A percentile compares a stretch with the other conserved stretches of the same genome.
Evolutionary conservation across 2,329 filamentous ascomycete species (phyloP).

Genomic region (Ploettnerulaceae sp.): DNA sequence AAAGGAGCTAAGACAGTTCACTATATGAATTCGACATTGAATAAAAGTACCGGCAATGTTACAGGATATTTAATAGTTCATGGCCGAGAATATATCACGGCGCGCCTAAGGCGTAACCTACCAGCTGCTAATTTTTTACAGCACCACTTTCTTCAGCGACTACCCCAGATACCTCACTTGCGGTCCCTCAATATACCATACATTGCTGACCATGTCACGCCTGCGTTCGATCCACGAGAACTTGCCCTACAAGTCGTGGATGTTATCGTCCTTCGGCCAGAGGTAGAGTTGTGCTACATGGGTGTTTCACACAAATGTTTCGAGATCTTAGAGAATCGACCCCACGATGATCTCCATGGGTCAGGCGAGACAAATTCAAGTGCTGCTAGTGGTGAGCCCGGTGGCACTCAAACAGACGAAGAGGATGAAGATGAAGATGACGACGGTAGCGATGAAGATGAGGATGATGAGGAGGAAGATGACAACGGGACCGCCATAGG

Average conservation of each 20-base stretch:
- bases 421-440: conserved; percentile 42
- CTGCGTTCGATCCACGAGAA: conserved; percentile 57
- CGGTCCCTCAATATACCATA: conserved; percentile 67
- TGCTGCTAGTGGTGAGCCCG: conserved; percentile 35
- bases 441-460: conserved; percentile 45
- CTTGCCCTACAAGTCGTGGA: conserved; percentile 73
- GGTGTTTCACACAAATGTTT: conserved; percentile 75
- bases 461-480: conserved; percentile 40
- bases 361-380: conserved; percentile 26
- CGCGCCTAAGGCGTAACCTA: no score
- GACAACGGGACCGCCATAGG: conserved; percentile 34
- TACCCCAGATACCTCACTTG: conserved; percentile 66
- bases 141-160: conserved; percentile 73
- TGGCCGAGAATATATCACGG: no score
- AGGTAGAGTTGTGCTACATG: conserved; percentile 73
- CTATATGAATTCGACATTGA: no score
- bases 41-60: no score
- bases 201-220: conserved; percentile 56
- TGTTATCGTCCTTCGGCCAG: conserved; percentile 69
- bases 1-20: no score
- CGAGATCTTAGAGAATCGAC: conserved; percentile 66
- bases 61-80: no score
- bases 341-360: conserved; percentile 39
- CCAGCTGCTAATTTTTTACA: conserved; percentile 37
- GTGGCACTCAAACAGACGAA: conserved; percentile 39